Evolutionary conservation across 306 rosid species (phyloP), one percentile per base, ranked within the genome.

Genomic region (Quercus robur): DNA sequence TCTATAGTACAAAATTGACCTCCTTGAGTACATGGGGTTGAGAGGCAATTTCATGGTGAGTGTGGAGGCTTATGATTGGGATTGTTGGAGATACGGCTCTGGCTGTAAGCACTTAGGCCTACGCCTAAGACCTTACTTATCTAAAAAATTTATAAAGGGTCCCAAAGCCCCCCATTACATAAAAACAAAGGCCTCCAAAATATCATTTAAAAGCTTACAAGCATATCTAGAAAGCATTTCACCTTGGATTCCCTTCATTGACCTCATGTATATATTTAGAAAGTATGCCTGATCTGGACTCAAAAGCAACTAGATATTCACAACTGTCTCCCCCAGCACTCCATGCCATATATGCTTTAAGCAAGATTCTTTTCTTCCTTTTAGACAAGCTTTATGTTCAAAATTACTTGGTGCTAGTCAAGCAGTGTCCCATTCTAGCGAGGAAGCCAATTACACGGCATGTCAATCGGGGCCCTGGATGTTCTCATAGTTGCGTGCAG

Each of bases 161-260:
- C 11, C 46, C 46, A 41, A 41, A 41, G 46, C 12, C 12, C 46
- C 44, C 46, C 46, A 41, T 41, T 41, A 41, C 46, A 41, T 41
- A 41, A 41, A 7, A 41, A 41, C 11, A 41, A 8, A 41, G 46
- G 46, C 46, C 46, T 8, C 46, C 46, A 41, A 41, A 41, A 41
- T 49, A 12, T 49, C 54, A 10, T 49, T 49, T 49, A 49, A 49
- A 49, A 49, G 54, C 17, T 49, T 58, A 21, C 25, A 13, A 23
- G 23, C 64, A 7, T 79, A 74, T 81, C 80, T 70, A 79, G 68
- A 81, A 78, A 28, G 55, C 2, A 63, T 79, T 69, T 67, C 52
- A 72, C 94, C 88, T 89, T 80, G 97, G 94, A 91, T 91, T 86
- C 97, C 86, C 84, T 86, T 77, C 38, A 74, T 77, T 90, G 87